Percentiles rank a stretch among this genome's conserved stretches.
phyloP scores from a whole-genome alignment of 768 basidiomycete genomes.

The Boletus huronensis region DNA sequence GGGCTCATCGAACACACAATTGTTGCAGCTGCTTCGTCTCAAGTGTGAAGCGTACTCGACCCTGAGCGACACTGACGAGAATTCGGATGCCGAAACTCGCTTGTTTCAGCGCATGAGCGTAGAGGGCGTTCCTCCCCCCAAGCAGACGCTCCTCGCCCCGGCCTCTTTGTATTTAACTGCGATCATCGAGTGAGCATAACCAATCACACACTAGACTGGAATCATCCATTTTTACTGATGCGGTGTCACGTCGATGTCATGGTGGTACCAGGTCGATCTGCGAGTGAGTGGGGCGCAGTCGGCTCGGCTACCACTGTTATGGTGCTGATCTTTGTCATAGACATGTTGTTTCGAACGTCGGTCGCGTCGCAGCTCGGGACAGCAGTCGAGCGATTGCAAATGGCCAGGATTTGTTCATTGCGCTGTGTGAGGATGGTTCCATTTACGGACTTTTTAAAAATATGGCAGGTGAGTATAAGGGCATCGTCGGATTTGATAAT shows the following conservation, averaged over 20 bases:
- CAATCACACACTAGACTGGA: constrained; percentile 15
- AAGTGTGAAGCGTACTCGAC: constrained; percentile 90
- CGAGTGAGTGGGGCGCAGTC: constrained; percentile 58
- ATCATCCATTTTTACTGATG: constrained; percentile 26
- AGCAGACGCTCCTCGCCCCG: constrained; percentile 61
- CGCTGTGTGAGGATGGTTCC: constrained; percentile 85
- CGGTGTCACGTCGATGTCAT: constrained; percentile 14
- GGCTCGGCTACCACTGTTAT: background rate
- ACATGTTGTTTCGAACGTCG: constrained; percentile 80
- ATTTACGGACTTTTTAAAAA: constrained; percentile 82
- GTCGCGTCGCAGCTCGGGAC: constrained; percentile 81
- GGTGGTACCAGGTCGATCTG: constrained; percentile 62
- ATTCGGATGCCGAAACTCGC: constrained; percentile 58
- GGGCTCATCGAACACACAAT: constrained; percentile 10
- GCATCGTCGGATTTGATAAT: constrained; percentile 17
- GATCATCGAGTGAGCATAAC: constrained; percentile 77
- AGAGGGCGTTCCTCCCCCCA: constrained; percentile 49
- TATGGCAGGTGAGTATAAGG: constrained; percentile 65
- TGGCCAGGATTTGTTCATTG: constrained; percentile 78
- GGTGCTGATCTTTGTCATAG: constrained; percentile 36
- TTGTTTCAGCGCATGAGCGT: constrained; percentile 59
- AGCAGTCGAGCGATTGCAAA: constrained; percentile 75
- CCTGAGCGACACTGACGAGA: constrained; percentile 76
- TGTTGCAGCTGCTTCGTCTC: constrained; percentile 62
- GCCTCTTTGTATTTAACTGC: constrained; percentile 90